phyloP scores from a whole-genome alignment of 1,284 basidiomycete species.

The Ganoderma sinense region DNA sequence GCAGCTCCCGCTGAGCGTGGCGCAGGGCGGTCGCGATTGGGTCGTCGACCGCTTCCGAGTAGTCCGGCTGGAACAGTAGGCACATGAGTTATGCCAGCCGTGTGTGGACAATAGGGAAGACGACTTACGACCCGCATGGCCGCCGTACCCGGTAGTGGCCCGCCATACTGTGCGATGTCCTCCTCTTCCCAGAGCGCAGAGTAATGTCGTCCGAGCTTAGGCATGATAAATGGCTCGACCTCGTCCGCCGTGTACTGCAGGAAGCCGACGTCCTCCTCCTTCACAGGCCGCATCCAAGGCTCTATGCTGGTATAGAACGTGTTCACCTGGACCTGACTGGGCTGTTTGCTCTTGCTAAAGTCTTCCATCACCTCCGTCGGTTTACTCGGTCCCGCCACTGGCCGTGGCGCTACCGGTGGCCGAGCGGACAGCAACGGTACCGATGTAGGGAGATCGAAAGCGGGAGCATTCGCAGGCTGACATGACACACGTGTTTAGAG shows the following conservation, averaged over 20 bases:
- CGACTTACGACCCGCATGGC: conserved; percentile 53
- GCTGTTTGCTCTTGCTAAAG: conserved; percentile 84
- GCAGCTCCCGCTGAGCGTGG: conserved; percentile 86
- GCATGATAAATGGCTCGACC: conserved; percentile 85
- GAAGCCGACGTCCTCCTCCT: conserved; percentile 92
- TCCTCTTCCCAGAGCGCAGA: conserved; percentile 92
- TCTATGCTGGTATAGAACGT: conserved; percentile 90
- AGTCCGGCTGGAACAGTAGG: conserved; percentile 67
- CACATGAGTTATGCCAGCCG: background rate
- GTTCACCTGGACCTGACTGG: conserved; percentile 66
- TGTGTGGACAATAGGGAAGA: background rate
- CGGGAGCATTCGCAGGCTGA: conserved; percentile 55
- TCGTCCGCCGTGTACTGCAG: conserved; percentile 90
- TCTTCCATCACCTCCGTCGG: conserved; percentile 86
- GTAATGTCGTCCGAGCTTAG: conserved; percentile 90
- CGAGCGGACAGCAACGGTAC: conserved; percentile 65
- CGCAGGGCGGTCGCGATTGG: conserved; percentile 92
- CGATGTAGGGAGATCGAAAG: conserved; percentile 62
- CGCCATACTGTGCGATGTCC: conserved; percentile 67
- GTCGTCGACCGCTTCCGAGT: conserved; percentile 84
- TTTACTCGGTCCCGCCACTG: conserved; percentile 81
- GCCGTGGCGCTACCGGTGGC: conserved; percentile 71
- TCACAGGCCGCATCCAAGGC: conserved; percentile 84
- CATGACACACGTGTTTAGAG: conserved; percentile 2
- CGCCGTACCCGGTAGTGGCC: conserved; percentile 49